Evolutionary conservation across 306 rosid genomes (phyloP).

Genomic region (Herpetospermum pedunculosum): DNA sequence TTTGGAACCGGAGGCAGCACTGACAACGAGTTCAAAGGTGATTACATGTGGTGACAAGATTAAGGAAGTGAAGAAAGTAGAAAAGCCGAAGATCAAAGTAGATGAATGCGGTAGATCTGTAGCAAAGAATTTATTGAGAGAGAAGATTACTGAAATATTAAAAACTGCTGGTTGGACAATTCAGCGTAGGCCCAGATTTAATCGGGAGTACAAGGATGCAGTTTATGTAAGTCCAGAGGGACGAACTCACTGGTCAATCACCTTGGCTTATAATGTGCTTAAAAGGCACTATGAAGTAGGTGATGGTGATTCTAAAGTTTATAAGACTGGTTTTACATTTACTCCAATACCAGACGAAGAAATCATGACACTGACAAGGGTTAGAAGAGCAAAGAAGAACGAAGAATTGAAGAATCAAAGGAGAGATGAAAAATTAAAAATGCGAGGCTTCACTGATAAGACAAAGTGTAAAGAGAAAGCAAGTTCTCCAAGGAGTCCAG

Average conservation of each 20-base stretch:
- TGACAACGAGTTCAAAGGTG: slow-evolving; percentile 12
- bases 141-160: slow-evolving; percentile 44
- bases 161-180: slow-evolving; percentile 80
- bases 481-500: slow-evolving; percentile 17
- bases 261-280: slow-evolving; percentile 73
- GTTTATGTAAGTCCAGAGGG: slow-evolving; percentile 74
- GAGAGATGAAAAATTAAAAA: neutral
- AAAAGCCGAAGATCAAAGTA: slow-evolving; percentile 4
- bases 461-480: slow-evolving; percentile 26
- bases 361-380: slow-evolving; percentile 35
- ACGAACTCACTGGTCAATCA: slow-evolving; percentile 86
- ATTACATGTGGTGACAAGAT: neutral
- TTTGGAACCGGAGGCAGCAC: slow-evolving; percentile 25
- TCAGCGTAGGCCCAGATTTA: slow-evolving; percentile 58
- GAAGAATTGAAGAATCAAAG: slow-evolving; percentile 4
- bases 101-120: slow-evolving; percentile 11
- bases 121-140: slow-evolving; percentile 49
- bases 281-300: slow-evolving; percentile 51
- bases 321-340: slow-evolving; percentile 52
- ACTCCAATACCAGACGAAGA: slow-evolving; percentile 63
- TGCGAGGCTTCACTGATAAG: slow-evolving; percentile 16
- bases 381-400: slow-evolving; percentile 23
- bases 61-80: slow-evolving; percentile 3
- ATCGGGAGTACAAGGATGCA: slow-evolving; percentile 48
- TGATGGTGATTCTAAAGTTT: slow-evolving; percentile 36